Percentiles rank a stretch among this genome's conserved stretches.
phyloP scores from a whole-genome alignment of 2,329 filamentous ascomycete species.

The Davidsoniella eucalypti region DNA sequence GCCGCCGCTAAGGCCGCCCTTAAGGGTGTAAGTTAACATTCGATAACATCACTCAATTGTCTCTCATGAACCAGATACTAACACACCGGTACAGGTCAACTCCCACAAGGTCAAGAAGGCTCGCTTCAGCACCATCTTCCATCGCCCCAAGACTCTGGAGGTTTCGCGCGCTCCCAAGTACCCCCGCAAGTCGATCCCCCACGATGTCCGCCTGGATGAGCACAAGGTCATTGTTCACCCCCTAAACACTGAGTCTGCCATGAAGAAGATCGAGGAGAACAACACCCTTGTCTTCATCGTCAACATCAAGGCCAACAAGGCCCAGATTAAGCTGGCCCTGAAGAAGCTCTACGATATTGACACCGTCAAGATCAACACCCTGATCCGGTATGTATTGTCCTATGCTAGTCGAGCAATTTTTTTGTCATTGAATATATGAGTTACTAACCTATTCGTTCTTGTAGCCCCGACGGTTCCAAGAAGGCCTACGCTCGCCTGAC shows the following conservation, averaged over 20 bases:
- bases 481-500: conserved; percentile 97
- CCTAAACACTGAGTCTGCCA: conserved; percentile 97
- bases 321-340: conserved; percentile 92
- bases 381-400: conserved; percentile 62
- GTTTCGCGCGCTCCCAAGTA: conserved; percentile 87
- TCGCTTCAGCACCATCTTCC: conserved; percentile 86
- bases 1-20: conserved; percentile 91
- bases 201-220: conserved; percentile 83
- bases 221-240: conserved; percentile 97
- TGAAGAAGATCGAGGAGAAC: conserved; percentile 99
- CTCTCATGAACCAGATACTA: background rate
- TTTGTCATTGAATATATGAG: background rate
- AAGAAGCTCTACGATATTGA: conserved; percentile 99
- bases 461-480: conserved; percentile 86
- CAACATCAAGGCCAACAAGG: conserved; percentile 97
- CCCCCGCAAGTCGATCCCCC: conserved; percentile 86
- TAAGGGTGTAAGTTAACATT: conserved; percentile 61
- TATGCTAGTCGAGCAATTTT: background rate
- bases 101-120: conserved; percentile 82
- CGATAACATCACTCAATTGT: background rate
- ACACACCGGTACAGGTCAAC: conserved; percentile 26
- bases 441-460: conserved; percentile 13
- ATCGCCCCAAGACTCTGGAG: conserved; percentile 90
- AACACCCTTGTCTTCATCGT: conserved; percentile 99
- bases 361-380: conserved; percentile 96